A percentile compares a stretch with the other conserved stretches of the same genome.
phyloP scores from a whole-genome alignment of 495 filamentous ascomycete species.

The Neohortaea acidophila region DNA sequence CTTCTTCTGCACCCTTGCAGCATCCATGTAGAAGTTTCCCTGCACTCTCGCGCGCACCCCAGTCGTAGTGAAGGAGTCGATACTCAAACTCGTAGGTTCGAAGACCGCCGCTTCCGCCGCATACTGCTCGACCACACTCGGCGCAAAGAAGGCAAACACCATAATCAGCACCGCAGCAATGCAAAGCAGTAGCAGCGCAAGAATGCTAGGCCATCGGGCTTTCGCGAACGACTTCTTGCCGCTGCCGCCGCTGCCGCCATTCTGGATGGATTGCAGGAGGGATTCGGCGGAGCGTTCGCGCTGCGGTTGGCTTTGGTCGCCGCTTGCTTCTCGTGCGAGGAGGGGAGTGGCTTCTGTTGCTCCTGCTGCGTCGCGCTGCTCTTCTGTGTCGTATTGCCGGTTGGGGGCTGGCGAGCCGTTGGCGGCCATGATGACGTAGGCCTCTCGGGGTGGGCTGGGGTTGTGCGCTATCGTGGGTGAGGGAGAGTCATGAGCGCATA shows the following conservation, averaged over 20 bases:
- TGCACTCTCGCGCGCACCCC: conserved; percentile 66
- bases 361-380: not conserved
- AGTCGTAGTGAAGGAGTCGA: conserved; percentile 62
- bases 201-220: conserved; percentile 42
- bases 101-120: conserved; percentile 67
- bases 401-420: not conserved
- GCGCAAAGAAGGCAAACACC: conserved; percentile 56
- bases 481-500: too few relatives aligned
- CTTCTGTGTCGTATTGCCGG: not conserved
- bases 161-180: conserved; percentile 37
- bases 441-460: too few relatives aligned
- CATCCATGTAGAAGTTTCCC: conserved; percentile 67
- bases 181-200: conserved; percentile 38
- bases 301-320: conserved; percentile 2
- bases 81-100: conserved; percentile 62
- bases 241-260: not conserved
- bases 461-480: too few relatives aligned
- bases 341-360: conserved; percentile 3
- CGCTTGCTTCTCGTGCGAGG: not conserved
- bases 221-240: not conserved
- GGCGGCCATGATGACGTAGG: conserved; percentile 1
- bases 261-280: not conserved
- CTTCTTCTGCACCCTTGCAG: conserved; percentile 49
- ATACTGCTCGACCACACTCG: conserved; percentile 68
- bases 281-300: conserved; percentile 1